phyloP scores from a whole-genome alignment of 2,329 filamentous ascomycete genomes.

The Aspergillus texensis region DNA sequence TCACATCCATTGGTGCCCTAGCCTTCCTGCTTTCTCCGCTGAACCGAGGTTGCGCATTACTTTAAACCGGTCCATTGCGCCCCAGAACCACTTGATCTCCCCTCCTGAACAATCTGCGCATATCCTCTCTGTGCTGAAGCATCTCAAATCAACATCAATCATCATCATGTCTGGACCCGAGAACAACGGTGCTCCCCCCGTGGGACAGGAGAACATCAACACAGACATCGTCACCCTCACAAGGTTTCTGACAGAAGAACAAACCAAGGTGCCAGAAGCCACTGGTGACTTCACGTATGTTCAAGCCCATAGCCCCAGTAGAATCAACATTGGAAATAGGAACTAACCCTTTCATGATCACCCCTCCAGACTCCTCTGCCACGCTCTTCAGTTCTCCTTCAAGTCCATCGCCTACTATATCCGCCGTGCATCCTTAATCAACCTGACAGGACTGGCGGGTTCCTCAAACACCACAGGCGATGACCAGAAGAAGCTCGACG shows the following conservation, averaged over 20 bases:
- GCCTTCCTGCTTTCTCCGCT: slow-evolving; percentile 29
- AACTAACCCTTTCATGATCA: neutral
- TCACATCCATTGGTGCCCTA: neutral
- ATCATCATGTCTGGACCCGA: slow-evolving; percentile 42
- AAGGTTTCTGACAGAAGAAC: slow-evolving; percentile 93
- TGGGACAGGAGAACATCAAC: slow-evolving; percentile 78
- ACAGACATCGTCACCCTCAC: slow-evolving; percentile 95
- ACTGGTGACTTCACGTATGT: slow-evolving; percentile 97
- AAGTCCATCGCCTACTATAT: slow-evolving; percentile 99
- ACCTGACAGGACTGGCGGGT: slow-evolving; percentile 90
- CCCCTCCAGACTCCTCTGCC: slow-evolving; percentile 76
- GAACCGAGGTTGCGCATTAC: slow-evolving; percentile 31
- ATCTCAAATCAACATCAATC: slow-evolving; percentile 2
- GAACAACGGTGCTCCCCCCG: slow-evolving; percentile 52
- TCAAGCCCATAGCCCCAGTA: neutral
- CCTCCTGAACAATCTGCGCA: slow-evolving; percentile 7
- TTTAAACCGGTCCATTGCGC: slow-evolving; percentile 8
- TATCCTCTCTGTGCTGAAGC: slow-evolving; percentile 4
- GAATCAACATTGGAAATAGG: neutral
- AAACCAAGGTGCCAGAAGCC: slow-evolving; percentile 87
- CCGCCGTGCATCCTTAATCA: slow-evolving; percentile 90
- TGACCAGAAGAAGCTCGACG: slow-evolving; percentile 99
- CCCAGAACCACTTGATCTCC: slow-evolving; percentile 4
- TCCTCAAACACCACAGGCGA: slow-evolving; percentile 95
- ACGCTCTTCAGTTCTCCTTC: slow-evolving; percentile 98